Conservation (phyloP, 495 filamentous ascomycete genomes). For the Aspergillus nidulans region DNA sequence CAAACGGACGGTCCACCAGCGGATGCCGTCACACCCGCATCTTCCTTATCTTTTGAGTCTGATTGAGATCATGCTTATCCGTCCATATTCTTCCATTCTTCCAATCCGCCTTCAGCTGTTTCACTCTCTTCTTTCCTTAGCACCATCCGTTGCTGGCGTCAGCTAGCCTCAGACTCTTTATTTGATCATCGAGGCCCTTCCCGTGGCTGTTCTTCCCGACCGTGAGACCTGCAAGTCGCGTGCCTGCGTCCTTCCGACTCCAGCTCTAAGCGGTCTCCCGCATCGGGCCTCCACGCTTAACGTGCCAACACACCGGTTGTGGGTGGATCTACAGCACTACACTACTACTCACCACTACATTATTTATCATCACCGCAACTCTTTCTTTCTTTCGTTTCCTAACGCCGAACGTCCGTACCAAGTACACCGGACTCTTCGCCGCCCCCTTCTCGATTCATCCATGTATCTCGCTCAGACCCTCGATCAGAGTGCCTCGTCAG, state of each 20-base stretch:
- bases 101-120: neutral
- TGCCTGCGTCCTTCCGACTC: conserved; percentile 25
- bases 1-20: conserved; percentile 8
- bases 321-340: neutral
- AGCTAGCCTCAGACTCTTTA: neutral
- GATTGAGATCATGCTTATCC: conserved; percentile 15
- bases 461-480: conserved; percentile 47
- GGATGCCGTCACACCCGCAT: conserved; percentile 13
- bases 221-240: conserved; percentile 20
- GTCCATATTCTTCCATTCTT: neutral
- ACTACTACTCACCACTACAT: too few species aligned
- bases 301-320: conserved; percentile 17
- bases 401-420: neutral
- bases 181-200: neutral
- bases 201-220: neutral
- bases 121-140: conserved; percentile 17
- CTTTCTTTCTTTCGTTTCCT: conserved; percentile 3
- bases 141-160: neutral
- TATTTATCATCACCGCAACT: conserved; percentile 6
- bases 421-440: neutral
- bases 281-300: conserved; percentile 14
- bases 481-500: conserved; percentile 48
- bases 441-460: conserved; percentile 14
- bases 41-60: neutral
- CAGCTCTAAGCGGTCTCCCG: conserved; percentile 10